Evolutionary conservation across 2,329 filamentous ascomycete species (phyloP).

Genomic region (Pseudocercospora macadamiae): DNA sequence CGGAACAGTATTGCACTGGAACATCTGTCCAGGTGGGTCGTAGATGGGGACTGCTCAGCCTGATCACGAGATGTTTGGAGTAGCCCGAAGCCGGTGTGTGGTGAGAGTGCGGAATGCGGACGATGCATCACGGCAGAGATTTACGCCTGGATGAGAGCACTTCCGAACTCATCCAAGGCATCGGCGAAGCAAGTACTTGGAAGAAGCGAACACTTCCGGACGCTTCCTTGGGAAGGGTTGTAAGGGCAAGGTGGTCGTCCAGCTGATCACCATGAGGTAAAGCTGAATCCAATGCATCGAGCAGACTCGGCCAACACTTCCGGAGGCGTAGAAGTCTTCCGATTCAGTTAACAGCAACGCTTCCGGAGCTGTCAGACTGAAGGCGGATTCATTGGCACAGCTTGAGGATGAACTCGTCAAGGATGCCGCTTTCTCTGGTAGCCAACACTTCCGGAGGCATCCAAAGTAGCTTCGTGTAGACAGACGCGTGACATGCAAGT

Average conservation of each 20-base stretch:
- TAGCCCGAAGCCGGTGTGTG: too few species aligned
- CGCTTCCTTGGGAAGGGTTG: neutral
- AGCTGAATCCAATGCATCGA: too few species aligned
- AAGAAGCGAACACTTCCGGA: neutral
- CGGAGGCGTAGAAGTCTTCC: neutral
- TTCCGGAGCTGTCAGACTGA: slow-evolving; percentile 10
- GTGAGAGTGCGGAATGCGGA: too few species aligned
- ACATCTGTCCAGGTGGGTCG: too few species aligned
- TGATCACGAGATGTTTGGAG: neutral
- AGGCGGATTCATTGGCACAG: neutral
- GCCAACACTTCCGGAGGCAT: slow-evolving; percentile 21
- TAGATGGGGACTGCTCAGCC: neutral
- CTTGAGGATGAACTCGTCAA: too few species aligned
- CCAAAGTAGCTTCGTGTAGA: too few species aligned
- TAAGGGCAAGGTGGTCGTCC: neutral
- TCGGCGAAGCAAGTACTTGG: neutral
- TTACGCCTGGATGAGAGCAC: neutral
- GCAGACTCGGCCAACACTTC: neutral
- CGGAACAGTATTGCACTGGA: neutral
- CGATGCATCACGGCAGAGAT: neutral
- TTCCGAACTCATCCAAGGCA: slow-evolving; percentile 1
- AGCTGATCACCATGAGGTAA: too few species aligned
- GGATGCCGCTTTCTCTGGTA: neutral
- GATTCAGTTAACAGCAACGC: slow-evolving; percentile 9
- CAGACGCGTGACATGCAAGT: neutral